A percentile compares a stretch with the other conserved stretches of the same genome.
phyloP scores from a whole-genome alignment of 176 grass and related monocot genomes.

The Aechmea fasciata region DNA sequence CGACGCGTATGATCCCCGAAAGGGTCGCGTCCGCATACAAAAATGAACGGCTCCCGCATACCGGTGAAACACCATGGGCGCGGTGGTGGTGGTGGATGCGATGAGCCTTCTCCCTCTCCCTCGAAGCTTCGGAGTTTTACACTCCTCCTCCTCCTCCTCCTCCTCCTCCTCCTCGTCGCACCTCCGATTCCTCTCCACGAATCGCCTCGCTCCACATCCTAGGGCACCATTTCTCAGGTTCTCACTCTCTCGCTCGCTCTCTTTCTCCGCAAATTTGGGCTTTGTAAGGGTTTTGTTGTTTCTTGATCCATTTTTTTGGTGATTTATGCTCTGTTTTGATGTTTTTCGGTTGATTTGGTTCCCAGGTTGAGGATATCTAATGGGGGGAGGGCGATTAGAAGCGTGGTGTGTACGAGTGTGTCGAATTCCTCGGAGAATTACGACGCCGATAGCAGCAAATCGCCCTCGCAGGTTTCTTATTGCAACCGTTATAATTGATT shows the following conservation, averaged over 20 bases:
- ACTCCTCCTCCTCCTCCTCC: neutral
- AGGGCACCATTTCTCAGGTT: neutral
- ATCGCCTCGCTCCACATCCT: neutral
- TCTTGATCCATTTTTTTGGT: neutral
- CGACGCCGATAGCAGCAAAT: conserved; percentile 2
- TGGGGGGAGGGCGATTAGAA: neutral
- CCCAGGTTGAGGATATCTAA: conserved; percentile 23
- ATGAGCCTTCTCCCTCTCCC: neutral
- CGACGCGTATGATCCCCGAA: no score
- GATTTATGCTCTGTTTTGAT: neutral
- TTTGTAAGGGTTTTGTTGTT: no score
- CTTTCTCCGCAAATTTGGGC: neutral
- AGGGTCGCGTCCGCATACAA: no score
- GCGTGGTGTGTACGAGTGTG: conserved; percentile 22
- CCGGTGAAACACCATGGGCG: no score
- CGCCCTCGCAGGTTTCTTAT: conserved; percentile 15
- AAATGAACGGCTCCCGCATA: no score
- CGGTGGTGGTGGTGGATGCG: neutral
- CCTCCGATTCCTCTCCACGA: neutral
- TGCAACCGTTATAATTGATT: neutral
- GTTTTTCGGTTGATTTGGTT: neutral
- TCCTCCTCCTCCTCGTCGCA: neutral
- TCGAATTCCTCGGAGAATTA: conserved; percentile 15
- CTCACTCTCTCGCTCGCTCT: neutral
- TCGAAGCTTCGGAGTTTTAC: neutral